These are phyloP conservation scores for Papilionanthe hybrid DNA, from an alignment of 116 monocot genomes.

Conservation along the genomic window DNA sequence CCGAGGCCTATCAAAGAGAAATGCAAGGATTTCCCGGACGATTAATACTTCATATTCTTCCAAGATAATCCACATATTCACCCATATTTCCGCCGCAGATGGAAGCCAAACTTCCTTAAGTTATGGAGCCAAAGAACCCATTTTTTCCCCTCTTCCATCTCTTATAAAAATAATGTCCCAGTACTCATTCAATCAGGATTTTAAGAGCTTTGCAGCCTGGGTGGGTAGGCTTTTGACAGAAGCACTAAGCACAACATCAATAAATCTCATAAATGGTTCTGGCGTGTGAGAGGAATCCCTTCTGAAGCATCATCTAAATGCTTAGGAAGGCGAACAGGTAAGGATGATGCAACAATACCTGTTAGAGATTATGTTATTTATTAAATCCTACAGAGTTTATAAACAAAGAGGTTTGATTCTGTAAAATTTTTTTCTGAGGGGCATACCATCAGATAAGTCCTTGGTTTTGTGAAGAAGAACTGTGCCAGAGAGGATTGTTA, in stretches of 20 bases:
- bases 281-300: conserved; percentile 64
- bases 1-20: background rate
- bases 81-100: background rate
- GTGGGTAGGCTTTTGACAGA: background rate
- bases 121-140: background rate
- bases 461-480: conserved; percentile 95
- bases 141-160: background rate
- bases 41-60: background rate
- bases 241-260: background rate
- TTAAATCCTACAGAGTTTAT: background rate
- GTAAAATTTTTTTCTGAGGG: background rate
- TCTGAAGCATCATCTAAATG: conserved; percentile 48
- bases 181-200: background rate
- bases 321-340: conserved; percentile 44
- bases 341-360: conserved; percentile 35
- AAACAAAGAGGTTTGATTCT: background rate
- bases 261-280: conserved; percentile 18
- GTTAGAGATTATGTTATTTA: background rate
- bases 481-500: conserved; percentile 82
- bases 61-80: background rate
- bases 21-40: background rate
- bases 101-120: background rate
- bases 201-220: background rate
- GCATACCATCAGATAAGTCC: conserved; percentile 81
- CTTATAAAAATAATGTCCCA: background rate